Evolutionary conservation across 345 rosid species (phyloP).

Genomic region (Eucalyptus camaldulensis): DNA sequence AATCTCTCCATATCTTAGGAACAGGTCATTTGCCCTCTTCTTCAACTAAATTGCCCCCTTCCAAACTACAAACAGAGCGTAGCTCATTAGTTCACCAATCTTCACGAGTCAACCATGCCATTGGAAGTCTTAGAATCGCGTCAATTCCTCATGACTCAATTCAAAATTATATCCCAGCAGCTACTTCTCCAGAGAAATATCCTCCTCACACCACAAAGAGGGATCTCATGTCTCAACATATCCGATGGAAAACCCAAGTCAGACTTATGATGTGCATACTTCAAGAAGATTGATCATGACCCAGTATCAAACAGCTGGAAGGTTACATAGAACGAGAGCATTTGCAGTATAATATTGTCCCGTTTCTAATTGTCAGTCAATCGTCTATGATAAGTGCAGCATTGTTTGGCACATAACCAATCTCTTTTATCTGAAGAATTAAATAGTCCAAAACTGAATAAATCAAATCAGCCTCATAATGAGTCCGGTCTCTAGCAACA

Average conservation of each 20-base stretch:
- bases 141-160: background rate
- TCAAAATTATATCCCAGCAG: background rate
- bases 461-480: conserved; percentile 16
- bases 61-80: too few relatives aligned
- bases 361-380: background rate
- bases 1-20: too few relatives aligned
- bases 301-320: background rate
- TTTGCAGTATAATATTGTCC: background rate
- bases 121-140: background rate
- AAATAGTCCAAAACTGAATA: conserved; percentile 26
- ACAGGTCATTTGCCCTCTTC: background rate
- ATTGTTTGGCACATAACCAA: background rate
- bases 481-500: conserved; percentile 40
- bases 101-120: background rate
- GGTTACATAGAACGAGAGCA: background rate
- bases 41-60: too few relatives aligned
- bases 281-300: background rate
- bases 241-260: background rate
- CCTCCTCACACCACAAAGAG: background rate
- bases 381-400: background rate
- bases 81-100: too few relatives aligned
- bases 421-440: conserved; percentile 32
- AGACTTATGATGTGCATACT: background rate
- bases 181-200: background rate
- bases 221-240: background rate